Percentiles rank a stretch among this genome's conserved stretches.
Conservation (phyloP, 202 grass and related monocot genomes). For the Eragrostis tef region DNA sequence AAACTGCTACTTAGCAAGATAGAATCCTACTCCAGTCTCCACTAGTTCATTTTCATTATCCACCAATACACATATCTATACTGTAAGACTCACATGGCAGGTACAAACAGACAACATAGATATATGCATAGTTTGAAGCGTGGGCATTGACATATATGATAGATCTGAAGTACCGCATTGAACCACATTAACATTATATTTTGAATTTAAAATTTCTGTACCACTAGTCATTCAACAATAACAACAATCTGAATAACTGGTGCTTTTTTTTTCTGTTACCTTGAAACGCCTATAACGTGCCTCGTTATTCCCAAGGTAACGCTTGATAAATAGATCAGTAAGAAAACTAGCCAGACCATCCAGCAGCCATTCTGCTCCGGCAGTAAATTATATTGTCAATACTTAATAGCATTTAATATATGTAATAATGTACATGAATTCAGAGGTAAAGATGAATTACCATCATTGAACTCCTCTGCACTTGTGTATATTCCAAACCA, state of each 20-base stretch:
- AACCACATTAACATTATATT: no score
- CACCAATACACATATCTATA: background rate
- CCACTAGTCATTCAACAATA: constrained; percentile 25
- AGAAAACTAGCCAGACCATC: constrained; percentile 98
- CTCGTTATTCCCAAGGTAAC: constrained; percentile 92
- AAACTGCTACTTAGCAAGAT: background rate
- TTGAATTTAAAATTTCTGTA: constrained; percentile 2
- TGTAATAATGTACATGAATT: constrained; percentile 42
- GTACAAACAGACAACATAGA: background rate
- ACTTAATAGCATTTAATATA: constrained; percentile 8
- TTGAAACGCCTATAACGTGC: constrained; percentile 90
- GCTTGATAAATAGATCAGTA: constrained; percentile 86
- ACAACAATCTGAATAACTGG: constrained; percentile 14
- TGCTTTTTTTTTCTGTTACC: constrained; percentile 51
- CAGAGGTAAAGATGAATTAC: constrained; percentile 51
- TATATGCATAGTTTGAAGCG: background rate
- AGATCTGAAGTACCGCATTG: no score
- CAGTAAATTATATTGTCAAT: constrained; percentile 48
- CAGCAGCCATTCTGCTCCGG: constrained; percentile 86
- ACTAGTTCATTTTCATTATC: background rate
- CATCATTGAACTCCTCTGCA: constrained; percentile 81
- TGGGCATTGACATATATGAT: no score
- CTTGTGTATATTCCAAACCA: constrained; percentile 98
- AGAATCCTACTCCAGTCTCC: background rate
- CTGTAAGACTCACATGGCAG: constrained; percentile 2